Base-by-base conservation (phyloP, 495 filamentous ascomycete species). In the Hypoxylon lienhwacheense region DNA sequence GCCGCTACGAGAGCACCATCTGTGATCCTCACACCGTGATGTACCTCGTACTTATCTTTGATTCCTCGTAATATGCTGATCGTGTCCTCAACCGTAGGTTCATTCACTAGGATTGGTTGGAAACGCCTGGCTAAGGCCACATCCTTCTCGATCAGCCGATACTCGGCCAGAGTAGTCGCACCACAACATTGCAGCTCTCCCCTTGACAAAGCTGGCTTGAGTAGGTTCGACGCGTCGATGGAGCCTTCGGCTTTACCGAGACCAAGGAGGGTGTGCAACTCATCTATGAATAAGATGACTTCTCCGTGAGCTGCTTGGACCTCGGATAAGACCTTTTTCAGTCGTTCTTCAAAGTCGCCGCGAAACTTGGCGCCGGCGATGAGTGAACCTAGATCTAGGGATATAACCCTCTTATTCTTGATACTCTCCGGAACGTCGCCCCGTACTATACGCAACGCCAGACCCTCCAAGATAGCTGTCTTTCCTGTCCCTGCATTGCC, bases 371-470 rank as follows among this genome's bases (percentile, higher is more conserved):
- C 91, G 29, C 93, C 93, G 10, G 93, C 95, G 63, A 98, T 97
- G 11, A 98, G 77, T 17, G 87, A 88, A 1, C 93, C 93, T 0
- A 98, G 75, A 60, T 98, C 93, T 44, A 97, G 69, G 7, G 85
- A 77, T 45, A 97, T 80, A 8, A 98, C 93, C 26, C 83, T 77
- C 68, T 97, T 98, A 56, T 95, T 85, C 72, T 97, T 96, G 73
- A 98, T 88, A 63, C 89, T 95, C 69, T 97, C 93, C 0, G 93
- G 93, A 1, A 98, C 92, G 73, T 95, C 92, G 0, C 93, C 93
- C 52, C 81, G 79, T 1, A 95, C 88, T 66, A 98, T 97, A 26
- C 92, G 77, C 68, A 92, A 85, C 17, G 93, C 91, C 54, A 98
- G 73, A 1, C 93, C 93, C 73, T 98, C 93, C 7, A 98, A 66